Conservation (phyloP, 495 filamentous ascomycete species). For the Aspergillus cavernicola region DNA sequence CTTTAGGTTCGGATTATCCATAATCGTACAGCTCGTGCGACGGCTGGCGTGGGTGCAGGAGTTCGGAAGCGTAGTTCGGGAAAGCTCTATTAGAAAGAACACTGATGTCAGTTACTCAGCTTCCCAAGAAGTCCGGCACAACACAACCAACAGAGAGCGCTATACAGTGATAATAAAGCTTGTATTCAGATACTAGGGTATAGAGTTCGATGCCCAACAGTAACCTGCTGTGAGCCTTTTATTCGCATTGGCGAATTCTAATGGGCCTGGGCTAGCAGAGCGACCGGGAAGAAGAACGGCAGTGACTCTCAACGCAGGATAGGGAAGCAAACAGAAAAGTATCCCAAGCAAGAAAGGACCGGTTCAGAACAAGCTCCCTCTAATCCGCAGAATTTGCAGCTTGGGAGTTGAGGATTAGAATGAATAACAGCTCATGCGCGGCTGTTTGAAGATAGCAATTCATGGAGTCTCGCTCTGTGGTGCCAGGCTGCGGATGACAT, state of each 20-base stretch:
- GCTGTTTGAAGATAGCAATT: conserved; percentile 14
- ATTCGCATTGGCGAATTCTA: conserved; percentile 28
- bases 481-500: conserved; percentile 39
- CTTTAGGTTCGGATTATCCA: conserved; percentile 39
- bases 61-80: conserved; percentile 28
- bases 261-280: conserved; percentile 17
- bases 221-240: conserved; percentile 27
- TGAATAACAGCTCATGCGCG: conserved; percentile 18
- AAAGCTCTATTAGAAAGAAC: conserved; percentile 25
- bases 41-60: conserved; percentile 15
- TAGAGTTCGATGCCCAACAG: conserved; percentile 25
- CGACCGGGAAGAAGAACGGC: conserved; percentile 17
- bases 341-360: neutral
- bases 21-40: conserved; percentile 24
- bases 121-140: neutral
- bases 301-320: neutral
- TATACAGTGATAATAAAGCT: conserved; percentile 26
- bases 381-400: conserved; percentile 7
- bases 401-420: conserved; percentile 12
- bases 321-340: neutral
- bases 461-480: conserved; percentile 12
- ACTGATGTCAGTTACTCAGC: conserved; percentile 17
- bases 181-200: conserved; percentile 14
- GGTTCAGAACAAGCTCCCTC: neutral
- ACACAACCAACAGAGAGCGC: neutral